Evolutionary conservation across 345 rosid genomes (phyloP), one percentile per base, ranked within the genome.

Genomic region (Anastatica hierochuntica): DNA sequence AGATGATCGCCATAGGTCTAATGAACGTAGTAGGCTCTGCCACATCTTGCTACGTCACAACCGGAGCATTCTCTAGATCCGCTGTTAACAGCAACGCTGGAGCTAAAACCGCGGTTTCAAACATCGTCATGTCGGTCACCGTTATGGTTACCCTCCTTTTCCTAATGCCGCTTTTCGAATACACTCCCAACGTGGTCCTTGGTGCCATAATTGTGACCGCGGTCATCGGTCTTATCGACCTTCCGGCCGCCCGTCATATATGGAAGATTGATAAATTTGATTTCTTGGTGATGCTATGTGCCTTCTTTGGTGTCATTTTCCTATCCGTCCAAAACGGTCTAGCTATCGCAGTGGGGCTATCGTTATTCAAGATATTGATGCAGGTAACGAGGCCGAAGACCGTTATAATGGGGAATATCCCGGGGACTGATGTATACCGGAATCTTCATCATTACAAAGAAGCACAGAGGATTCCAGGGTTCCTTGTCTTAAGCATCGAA

Each of bases 61-160:
- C 72, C 8, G 97, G 98, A 23, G 84, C 96, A 3, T 92, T 92
- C 71, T 92, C 98, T 15, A 70, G 98, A 27, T 92, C 98, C 2
- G 98, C 98, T 0, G 98, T 92, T 11, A 92, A 92, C 69, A 78
- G 76, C 76, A 84, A 88, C 14, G 98, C 98, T 0, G 98, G 96
- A 53, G 84, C 86, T 1, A 92, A 92, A 72, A 88, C 96, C 12
- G 96, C 95, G 1, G 90, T 83, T 20, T 92, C 98, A 14, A 92
- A 92, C 74, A 67, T 92, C 8, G 67, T 92, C 3, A 92, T 92
- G 98, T 87, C 96, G 1, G 73, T 83, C 30, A 88, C 98, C 0
- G 90, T 92, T 5, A 92, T 92, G 98, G 95, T 92, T 33, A 73
- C 98, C 0, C 83, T 92, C 1, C 90, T 92, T 31, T 83, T 92